These are phyloP conservation scores for Adansonia grandidieri DNA, from an alignment of 441 rosid genomes.

Conservation along the genomic window DNA sequence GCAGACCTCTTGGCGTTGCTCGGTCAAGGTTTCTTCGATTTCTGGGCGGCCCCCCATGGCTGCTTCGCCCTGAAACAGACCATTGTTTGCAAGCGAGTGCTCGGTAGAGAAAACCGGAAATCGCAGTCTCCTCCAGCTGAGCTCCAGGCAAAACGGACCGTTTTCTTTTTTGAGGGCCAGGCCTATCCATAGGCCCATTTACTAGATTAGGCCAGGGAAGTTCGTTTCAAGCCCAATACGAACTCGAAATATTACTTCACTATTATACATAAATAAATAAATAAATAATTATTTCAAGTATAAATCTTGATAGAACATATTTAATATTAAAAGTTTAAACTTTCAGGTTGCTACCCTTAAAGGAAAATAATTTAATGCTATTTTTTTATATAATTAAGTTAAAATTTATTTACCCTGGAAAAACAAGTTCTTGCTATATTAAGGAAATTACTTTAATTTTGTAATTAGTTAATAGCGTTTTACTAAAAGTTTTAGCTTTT, in stretches of 20 bases:
- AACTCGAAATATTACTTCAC: not conserved
- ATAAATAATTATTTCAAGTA: no score
- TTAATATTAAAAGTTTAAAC: no score
- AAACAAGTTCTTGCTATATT: no score
- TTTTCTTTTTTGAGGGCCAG: not conserved
- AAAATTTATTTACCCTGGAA: no score
- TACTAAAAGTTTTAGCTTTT: no score
- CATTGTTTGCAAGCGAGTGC: constrained; percentile 33
- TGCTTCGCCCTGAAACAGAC: constrained; percentile 41
- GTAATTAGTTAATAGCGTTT: no score
- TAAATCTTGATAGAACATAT: no score
- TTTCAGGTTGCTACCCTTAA: no score
- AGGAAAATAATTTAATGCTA: no score
- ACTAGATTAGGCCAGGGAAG: not conserved
- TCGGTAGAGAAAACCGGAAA: not conserved
- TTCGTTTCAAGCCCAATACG: not conserved
- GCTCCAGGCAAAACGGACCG: not conserved
- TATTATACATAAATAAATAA: no score
- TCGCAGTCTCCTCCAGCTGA: not conserved
- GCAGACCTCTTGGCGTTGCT: constrained; percentile 70
- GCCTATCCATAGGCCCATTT: not conserved
- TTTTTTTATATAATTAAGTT: no score
- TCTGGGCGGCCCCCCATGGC: constrained; percentile 35
- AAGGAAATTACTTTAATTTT: no score
- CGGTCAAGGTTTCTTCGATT: constrained; percentile 33